phyloP scores from a whole-genome alignment of 1,284 basidiomycete species.

The Phaffia rhodozyma region DNA sequence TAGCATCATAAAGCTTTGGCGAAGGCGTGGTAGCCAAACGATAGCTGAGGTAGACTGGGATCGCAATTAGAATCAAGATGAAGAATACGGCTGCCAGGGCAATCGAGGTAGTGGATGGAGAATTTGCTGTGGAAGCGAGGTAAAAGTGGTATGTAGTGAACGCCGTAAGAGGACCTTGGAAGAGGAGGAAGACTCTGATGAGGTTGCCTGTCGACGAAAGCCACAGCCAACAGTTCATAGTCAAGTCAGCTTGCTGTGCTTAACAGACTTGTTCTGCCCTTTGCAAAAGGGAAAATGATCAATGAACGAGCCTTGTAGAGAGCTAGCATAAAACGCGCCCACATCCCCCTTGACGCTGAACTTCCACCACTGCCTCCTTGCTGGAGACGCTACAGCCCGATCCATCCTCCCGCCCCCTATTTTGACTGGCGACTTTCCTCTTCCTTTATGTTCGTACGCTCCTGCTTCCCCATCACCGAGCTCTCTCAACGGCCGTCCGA shows the following conservation, averaged over 20 bases:
- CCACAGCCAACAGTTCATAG: background rate
- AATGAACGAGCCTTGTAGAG: constrained; percentile 27
- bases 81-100: constrained; percentile 65
- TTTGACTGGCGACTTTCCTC: background rate
- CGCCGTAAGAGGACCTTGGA: constrained; percentile 85
- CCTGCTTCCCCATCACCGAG: constrained; percentile 2
- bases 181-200: constrained; percentile 73
- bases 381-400: constrained; percentile 9
- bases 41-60: constrained; percentile 62
- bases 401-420: background rate
- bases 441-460: background rate
- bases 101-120: constrained; percentile 44
- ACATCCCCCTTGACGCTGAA: constrained; percentile 35
- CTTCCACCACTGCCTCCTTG: constrained; percentile 31
- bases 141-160: constrained; percentile 81
- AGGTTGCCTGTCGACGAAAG: constrained; percentile 45
- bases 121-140: constrained; percentile 26
- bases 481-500: background rate
- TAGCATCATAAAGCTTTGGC: constrained; percentile 87
- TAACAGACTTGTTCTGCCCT: too few relatives aligned
- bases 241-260: too few relatives aligned
- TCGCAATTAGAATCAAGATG: constrained; percentile 59
- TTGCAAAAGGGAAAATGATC: too few relatives aligned
- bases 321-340: constrained; percentile 35
- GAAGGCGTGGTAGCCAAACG: constrained; percentile 67